Percentiles rank a stretch among this genome's conserved stretches.
phyloP scores from a whole-genome alignment of 257 asterid genomes.

The Plantago ovata region DNA sequence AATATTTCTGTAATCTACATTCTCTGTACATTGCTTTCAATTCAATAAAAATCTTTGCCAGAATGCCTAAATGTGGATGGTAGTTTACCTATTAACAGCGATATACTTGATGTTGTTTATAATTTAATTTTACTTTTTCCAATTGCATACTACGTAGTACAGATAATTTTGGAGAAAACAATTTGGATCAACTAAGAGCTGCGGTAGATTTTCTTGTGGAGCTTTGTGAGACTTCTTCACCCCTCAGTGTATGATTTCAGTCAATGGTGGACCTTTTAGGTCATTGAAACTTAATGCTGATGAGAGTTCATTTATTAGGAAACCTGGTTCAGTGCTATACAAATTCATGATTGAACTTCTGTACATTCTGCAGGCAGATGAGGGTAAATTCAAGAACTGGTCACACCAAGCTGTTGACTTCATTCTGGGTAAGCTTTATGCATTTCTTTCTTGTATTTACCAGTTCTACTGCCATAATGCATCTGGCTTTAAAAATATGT shows the following conservation, averaged over 20 bases:
- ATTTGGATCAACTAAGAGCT: constrained; percentile 63
- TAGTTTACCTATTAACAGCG: not conserved
- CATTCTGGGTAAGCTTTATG: constrained; percentile 57
- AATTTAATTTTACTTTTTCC: too few species aligned
- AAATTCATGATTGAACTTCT: constrained; percentile 7
- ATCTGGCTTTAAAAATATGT: not conserved
- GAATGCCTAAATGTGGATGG: not conserved
- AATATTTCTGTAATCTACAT: too few species aligned
- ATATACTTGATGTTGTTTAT: too few species aligned
- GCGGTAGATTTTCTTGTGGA: constrained; percentile 95
- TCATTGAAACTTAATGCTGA: constrained; percentile 10
- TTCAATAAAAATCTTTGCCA: not conserved
- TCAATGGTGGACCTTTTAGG: constrained; percentile 15
- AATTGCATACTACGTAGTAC: constrained; percentile 14
- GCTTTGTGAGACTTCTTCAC: constrained; percentile 58
- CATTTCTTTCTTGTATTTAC: not conserved
- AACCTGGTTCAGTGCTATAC: constrained; percentile 1
- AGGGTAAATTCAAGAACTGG: constrained; percentile 59
- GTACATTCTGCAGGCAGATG: constrained; percentile 49
- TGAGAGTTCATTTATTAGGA: constrained; percentile 8
- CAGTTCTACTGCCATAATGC: not conserved
- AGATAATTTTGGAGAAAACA: constrained; percentile 45
- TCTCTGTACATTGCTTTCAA: too few species aligned
- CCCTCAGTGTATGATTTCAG: constrained; percentile 44
- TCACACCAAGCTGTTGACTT: constrained; percentile 92